These are phyloP conservation scores for Gamsiella multidivaricata DNA, from an alignment of 192 early-diverging fungal genomes.

Conservation along the genomic window DNA sequence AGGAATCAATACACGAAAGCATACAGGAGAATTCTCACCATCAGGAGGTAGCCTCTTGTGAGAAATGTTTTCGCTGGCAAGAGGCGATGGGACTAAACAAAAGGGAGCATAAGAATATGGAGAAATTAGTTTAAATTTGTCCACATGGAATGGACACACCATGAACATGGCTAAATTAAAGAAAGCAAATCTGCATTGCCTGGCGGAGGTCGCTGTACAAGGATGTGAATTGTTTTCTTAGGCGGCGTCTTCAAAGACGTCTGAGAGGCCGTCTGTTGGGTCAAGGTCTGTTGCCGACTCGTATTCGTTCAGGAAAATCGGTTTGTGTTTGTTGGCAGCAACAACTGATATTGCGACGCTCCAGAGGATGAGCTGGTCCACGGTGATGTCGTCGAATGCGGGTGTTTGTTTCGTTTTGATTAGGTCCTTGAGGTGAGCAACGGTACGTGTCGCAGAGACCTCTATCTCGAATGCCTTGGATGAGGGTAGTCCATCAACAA, in stretches of 20 bases:
- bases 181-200: too few species aligned
- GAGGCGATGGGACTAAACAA: constrained; percentile 1
- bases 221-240: constrained; percentile 6
- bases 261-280: constrained; percentile 6
- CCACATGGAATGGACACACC: too few species aligned
- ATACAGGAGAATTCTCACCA: neutral
- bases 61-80: neutral
- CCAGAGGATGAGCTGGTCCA: constrained; percentile 9
- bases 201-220: constrained; percentile 3
- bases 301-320: neutral
- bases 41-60: neutral
- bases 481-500: constrained; percentile 6
- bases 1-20: neutral
- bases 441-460: neutral
- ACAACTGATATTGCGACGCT: neutral
- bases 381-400: neutral
- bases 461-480: constrained; percentile 15
- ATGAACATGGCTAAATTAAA: too few species aligned
- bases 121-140: neutral
- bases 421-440: constrained; percentile 10
- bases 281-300: constrained; percentile 8
- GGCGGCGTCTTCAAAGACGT: constrained; percentile 2
- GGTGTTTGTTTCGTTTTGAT: constrained; percentile 7
- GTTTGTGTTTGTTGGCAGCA: neutral
- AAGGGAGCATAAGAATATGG: neutral